A percentile compares a stretch with the other conserved stretches of the same genome.
Evolutionary conservation across 1,284 basidiomycete genomes (phyloP).

Genomic region (Ustilago lituana): DNA sequence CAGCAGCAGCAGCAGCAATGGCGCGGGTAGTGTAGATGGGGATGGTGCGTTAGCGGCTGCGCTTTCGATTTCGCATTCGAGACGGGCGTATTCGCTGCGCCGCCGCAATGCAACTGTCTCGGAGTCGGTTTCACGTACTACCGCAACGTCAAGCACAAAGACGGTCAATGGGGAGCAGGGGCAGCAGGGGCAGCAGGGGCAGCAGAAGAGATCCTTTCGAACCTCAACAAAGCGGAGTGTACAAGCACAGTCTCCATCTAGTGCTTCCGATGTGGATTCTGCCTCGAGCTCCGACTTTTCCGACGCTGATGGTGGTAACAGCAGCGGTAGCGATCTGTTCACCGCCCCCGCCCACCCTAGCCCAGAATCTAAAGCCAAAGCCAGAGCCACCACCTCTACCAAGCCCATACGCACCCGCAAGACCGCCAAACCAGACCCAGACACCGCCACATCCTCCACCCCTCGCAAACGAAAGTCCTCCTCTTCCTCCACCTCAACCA

Average conservation of each 20-base stretch:
- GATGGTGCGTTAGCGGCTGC: conserved; percentile 32
- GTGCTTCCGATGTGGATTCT: conserved; percentile 11
- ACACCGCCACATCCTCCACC: no score
- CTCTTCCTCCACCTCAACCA: conserved; percentile 3
- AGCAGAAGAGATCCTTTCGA: conserved; percentile 2
- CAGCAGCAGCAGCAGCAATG: no score
- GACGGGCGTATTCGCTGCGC: conserved; percentile 33
- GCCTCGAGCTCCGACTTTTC: conserved; percentile 22
- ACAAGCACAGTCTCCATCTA: conserved; percentile 4
- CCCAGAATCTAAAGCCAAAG: not conserved
- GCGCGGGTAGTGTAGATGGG: not conserved
- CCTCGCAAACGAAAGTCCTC: not conserved
- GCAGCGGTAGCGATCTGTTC: conserved; percentile 31
- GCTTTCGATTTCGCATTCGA: conserved; percentile 12
- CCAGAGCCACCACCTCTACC: not conserved
- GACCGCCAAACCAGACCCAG: not conserved
- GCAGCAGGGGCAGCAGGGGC: no score
- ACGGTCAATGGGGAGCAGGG: no score
- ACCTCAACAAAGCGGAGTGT: conserved; percentile 14
- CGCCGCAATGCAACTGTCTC: conserved; percentile 1
- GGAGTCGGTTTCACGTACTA: no score
- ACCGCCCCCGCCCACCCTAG: not conserved
- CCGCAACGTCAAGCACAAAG: no score
- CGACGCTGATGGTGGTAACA: no score
- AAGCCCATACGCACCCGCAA: conserved; percentile 10